Evolutionary conservation across 371 early-diverging fungal species (phyloP).

Genomic region (Funneliformis caledonium): DNA sequence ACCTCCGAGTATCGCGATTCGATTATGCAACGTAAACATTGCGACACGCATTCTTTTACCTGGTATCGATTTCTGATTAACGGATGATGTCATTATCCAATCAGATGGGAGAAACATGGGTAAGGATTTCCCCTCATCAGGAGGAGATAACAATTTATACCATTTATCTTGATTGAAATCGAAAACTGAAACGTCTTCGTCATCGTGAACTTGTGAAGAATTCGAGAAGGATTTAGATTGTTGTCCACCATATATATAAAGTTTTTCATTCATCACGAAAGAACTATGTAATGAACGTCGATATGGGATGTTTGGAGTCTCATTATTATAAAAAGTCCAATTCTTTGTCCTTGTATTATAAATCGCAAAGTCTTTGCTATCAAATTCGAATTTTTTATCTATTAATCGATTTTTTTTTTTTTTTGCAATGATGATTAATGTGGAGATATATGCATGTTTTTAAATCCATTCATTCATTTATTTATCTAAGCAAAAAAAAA

Average conservation of each 20-base stretch:
- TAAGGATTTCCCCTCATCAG: background rate
- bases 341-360: slow-evolving; percentile 15
- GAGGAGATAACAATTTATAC: background rate
- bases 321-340: background rate
- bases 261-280: background rate
- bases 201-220: background rate
- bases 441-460: background rate
- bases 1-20: slow-evolving; percentile 23
- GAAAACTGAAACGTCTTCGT: slow-evolving; percentile 3
- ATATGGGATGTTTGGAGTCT: slow-evolving; percentile 17
- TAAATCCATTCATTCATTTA: background rate
- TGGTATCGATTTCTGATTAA: background rate
- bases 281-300: slow-evolving; percentile 11
- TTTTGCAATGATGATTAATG: background rate
- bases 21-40: slow-evolving; percentile 13
- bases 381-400: background rate
- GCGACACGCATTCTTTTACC: slow-evolving; percentile 4
- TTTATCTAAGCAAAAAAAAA: background rate
- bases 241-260: slow-evolving; percentile 34
- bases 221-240: background rate
- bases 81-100: slow-evolving; percentile 4
- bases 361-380: slow-evolving; percentile 6
- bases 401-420: background rate
- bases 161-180: background rate
- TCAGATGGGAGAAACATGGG: background rate